phyloP scores from a whole-genome alignment of 2,329 filamentous ascomycete species.

The Xylaria sp. region DNA sequence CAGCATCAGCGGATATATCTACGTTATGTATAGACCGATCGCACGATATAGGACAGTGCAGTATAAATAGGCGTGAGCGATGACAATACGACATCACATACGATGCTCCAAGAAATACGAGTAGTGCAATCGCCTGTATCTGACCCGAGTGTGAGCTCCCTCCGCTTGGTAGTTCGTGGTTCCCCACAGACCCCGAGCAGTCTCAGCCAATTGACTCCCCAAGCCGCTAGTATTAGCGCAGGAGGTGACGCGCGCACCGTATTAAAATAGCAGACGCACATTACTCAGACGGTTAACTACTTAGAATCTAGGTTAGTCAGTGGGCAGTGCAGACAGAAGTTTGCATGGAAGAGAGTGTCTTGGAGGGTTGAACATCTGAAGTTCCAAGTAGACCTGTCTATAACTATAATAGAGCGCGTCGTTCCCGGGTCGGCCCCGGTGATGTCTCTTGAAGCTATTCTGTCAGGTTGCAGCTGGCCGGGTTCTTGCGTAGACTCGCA shows the following conservation, averaged over 20 bases:
- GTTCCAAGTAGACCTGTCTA: slow-evolving; percentile 2
- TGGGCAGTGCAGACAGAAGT: slow-evolving; percentile 27
- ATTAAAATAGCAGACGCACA: slow-evolving; percentile 29
- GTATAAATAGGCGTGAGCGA: neutral
- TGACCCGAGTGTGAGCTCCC: neutral
- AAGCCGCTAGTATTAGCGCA: slow-evolving; percentile 21
- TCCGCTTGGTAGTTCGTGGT: slow-evolving; percentile 1
- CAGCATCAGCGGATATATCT: slow-evolving; percentile 12
- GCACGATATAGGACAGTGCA: neutral
- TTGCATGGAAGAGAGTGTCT: slow-evolving; percentile 20
- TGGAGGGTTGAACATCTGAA: slow-evolving; percentile 16
- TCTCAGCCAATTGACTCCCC: slow-evolving; percentile 23
- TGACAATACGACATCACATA: slow-evolving; percentile 1
- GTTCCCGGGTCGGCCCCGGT: slow-evolving; percentile 12
- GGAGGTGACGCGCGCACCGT: slow-evolving; percentile 26
- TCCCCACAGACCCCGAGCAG: slow-evolving; percentile 8
- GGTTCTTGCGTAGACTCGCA: slow-evolving; percentile 13
- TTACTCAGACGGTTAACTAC: slow-evolving; percentile 16
- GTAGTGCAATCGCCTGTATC: neutral
- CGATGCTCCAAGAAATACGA: slow-evolving; percentile 3
- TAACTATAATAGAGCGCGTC: slow-evolving; percentile 23
- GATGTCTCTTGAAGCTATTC: slow-evolving; percentile 17
- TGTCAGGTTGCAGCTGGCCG: slow-evolving; percentile 11
- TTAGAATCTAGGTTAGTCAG: slow-evolving; percentile 19
- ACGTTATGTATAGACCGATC: neutral